phyloP scores from a whole-genome alignment of 805 yeast species.

The Suhomyces canberraensis region DNA sequence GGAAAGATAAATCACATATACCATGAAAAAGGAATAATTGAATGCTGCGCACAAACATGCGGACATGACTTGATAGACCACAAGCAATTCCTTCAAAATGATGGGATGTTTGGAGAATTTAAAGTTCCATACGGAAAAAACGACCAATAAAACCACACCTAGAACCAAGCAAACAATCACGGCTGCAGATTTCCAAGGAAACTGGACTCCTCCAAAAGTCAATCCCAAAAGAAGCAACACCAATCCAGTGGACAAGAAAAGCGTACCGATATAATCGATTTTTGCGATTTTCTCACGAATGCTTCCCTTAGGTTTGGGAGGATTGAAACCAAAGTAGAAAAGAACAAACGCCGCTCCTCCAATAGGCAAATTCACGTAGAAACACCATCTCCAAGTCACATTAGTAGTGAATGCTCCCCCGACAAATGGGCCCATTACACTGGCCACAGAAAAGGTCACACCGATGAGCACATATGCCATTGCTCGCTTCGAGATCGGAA shows the following conservation, averaged over 20 bases:
- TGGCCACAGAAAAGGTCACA: conserved; percentile 46
- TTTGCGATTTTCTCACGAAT: conserved; percentile 33
- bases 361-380: conserved; percentile 64
- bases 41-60: conserved; percentile 36
- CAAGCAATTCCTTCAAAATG: conserved; percentile 41
- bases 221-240: conserved; percentile 48
- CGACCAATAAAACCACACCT: conserved; percentile 37
- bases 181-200: conserved; percentile 54
- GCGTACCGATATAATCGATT: conserved; percentile 51
- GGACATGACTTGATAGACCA: conserved; percentile 31
- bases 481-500: conserved; percentile 41
- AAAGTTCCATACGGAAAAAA: conserved; percentile 42
- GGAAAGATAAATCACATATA: conserved; percentile 29
- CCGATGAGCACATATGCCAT: conserved; percentile 38
- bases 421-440: conserved; percentile 58
- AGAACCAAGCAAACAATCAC: conserved; percentile 47
- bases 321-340: conserved; percentile 41
- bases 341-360: conserved; percentile 50
- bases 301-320: conserved; percentile 44
- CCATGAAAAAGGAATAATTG: conserved; percentile 41
- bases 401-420: conserved; percentile 64
- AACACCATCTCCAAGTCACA: conserved; percentile 76
- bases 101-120: conserved; percentile 44
- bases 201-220: conserved; percentile 52
- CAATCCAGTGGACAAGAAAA: conserved; percentile 39